phyloP scores from a whole-genome alignment of 139 green algal species.

The Picochlorum sp. region DNA sequence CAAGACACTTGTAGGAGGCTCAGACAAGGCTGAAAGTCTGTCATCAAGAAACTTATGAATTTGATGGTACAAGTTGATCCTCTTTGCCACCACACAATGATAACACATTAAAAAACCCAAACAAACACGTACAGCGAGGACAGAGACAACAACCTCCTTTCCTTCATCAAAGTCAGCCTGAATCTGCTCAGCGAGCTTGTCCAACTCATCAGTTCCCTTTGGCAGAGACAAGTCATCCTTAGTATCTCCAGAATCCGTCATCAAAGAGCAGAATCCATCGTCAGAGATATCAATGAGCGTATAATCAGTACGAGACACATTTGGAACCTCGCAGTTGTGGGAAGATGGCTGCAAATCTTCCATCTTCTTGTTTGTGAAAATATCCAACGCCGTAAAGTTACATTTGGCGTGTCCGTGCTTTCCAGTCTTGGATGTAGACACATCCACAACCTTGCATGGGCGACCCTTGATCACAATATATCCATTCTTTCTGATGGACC shows the following conservation, averaged over 20 bases:
- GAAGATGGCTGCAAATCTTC: conserved; percentile 96
- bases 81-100: conserved; percentile 18
- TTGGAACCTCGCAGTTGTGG: conserved; percentile 88
- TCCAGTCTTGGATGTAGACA: conserved; percentile 99
- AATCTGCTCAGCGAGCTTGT: conserved; percentile 78
- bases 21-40: conserved; percentile 30
- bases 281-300: conserved; percentile 92
- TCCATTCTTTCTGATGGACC: conserved; percentile 92
- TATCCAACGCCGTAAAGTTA: conserved; percentile 92
- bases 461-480: conserved; percentile 92
- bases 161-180: conserved; percentile 70
- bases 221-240: conserved; percentile 95
- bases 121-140: conserved; percentile 66
- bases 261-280: conserved; percentile 91
- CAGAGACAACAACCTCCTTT: conserved; percentile 88
- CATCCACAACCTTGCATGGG: conserved; percentile 97
- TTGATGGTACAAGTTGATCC: conserved; percentile 39
- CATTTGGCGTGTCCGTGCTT: conserved; percentile 99
- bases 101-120: neutral
- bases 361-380: conserved; percentile 98
- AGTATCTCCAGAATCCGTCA: conserved; percentile 84
- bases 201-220: conserved; percentile 77
- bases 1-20: neutral
- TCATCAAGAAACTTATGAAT: conserved; percentile 30
- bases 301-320: conserved; percentile 85